These are phyloP conservation scores for Syncephalastrum sp. DNA, from an alignment of 371 early-diverging fungal species.

Conservation along the genomic window DNA sequence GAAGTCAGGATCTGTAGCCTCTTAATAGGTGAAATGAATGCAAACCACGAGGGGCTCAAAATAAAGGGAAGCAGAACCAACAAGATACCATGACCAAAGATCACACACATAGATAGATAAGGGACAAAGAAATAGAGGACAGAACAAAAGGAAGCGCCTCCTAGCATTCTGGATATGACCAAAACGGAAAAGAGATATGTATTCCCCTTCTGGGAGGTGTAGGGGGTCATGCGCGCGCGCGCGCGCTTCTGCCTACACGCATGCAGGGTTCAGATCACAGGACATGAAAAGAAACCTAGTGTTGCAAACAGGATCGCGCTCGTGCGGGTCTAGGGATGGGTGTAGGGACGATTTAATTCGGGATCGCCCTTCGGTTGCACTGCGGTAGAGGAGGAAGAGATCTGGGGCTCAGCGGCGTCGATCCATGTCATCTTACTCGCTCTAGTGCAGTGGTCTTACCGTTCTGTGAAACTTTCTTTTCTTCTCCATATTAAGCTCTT, in stretches of 20 bases:
- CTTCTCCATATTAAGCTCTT: conserved; percentile 1
- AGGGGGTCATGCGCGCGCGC: too few relatives aligned
- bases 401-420: neutral
- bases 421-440: conserved; percentile 6
- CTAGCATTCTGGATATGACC: conserved; percentile 11
- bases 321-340: conserved; percentile 5
- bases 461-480: too few relatives aligned
- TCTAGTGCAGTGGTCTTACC: neutral
- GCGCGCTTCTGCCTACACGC: neutral
- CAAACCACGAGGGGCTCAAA: conserved; percentile 7
- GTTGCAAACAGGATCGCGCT: conserved; percentile 10
- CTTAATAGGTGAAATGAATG: conserved; percentile 14
- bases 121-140: neutral
- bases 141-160: conserved; percentile 2
- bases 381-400: too few relatives aligned
- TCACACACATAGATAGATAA: neutral
- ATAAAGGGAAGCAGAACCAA: neutral
- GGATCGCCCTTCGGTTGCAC: too few relatives aligned
- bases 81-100: neutral
- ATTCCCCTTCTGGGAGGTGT: too few relatives aligned
- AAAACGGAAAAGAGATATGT: conserved; percentile 8
- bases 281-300: conserved; percentile 7
- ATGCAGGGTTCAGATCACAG: conserved; percentile 15
- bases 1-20: conserved; percentile 1
- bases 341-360: too few relatives aligned